Evolutionary conservation across 108 stramenopile species (phyloP).

Genomic region (Epithemia pelagica): DNA sequence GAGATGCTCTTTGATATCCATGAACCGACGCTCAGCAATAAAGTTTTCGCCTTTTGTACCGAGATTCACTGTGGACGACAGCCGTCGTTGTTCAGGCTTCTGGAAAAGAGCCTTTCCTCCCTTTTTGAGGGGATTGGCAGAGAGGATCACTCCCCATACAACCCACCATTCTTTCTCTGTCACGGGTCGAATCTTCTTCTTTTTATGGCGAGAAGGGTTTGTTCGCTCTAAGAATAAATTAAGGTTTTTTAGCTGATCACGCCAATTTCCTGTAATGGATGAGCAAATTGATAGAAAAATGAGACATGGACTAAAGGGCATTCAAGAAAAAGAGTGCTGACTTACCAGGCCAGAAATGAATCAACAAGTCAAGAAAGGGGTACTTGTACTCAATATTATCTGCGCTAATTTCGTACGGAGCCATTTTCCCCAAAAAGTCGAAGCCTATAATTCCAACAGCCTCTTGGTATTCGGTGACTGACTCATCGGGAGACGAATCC

Average conservation of each 20-base stretch:
- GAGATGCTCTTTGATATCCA: no score
- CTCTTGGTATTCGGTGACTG: background rate
- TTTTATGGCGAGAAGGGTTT: background rate
- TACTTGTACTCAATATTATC: background rate
- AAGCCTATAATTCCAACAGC: background rate
- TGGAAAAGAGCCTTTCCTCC: no score
- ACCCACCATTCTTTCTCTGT: background rate
- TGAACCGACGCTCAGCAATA: no score
- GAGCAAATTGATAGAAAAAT: no score
- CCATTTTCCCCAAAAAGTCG: background rate
- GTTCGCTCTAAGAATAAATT: background rate
- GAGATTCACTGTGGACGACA: no score
- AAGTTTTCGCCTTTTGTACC: no score
- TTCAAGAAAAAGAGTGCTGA: background rate
- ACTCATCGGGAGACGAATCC: background rate
- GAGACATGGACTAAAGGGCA: background rate
- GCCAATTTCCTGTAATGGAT: background rate
- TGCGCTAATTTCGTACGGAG: background rate
- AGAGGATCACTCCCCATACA: background rate
- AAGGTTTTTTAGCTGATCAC: background rate
- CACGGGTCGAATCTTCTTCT: background rate
- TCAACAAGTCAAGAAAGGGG: background rate
- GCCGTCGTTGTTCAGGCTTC: no score
- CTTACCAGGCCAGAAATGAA: background rate
- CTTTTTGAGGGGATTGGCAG: background rate